A percentile compares a stretch with the other conserved stretches of the same genome.
Evolutionary conservation across 1,139 yeast genomes (phyloP).

Genomic region (Saccharomycopsis crataegensis): DNA sequence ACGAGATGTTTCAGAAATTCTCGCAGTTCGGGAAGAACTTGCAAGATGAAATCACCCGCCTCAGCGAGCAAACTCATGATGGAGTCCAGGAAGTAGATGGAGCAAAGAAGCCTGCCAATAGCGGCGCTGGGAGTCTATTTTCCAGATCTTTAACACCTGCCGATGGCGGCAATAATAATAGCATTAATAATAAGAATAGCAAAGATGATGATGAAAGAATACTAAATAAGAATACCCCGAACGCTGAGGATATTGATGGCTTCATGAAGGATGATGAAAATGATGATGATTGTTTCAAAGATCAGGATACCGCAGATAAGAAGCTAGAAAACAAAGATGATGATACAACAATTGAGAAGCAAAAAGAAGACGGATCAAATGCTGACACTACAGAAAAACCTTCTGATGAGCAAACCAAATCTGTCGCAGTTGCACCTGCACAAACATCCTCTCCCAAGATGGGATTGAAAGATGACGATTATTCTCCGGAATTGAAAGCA

Average conservation of each 20-base stretch:
- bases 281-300: background rate
- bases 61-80: conserved; percentile 20
- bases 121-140: background rate
- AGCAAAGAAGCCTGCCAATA: background rate
- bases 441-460: background rate
- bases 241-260: conserved; percentile 21
- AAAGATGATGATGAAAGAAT: conserved; percentile 2
- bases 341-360: background rate
- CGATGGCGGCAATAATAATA: background rate
- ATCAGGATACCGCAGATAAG: background rate
- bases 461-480: conserved; percentile 22
- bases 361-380: background rate
- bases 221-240: conserved; percentile 6
- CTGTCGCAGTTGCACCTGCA: background rate
- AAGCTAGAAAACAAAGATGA: background rate
- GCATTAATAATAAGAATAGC: background rate
- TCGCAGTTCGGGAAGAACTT: conserved; percentile 60
- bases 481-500: conserved; percentile 49
- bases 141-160: background rate
- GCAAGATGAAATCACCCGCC: conserved; percentile 45
- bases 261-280: conserved; percentile 9
- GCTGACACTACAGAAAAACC: background rate
- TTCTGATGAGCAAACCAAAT: background rate
- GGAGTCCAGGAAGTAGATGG: background rate
- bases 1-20: conserved; percentile 49